Conservation (phyloP, 768 basidiomycete genomes). For the Suillus fuscotomentosus region DNA sequence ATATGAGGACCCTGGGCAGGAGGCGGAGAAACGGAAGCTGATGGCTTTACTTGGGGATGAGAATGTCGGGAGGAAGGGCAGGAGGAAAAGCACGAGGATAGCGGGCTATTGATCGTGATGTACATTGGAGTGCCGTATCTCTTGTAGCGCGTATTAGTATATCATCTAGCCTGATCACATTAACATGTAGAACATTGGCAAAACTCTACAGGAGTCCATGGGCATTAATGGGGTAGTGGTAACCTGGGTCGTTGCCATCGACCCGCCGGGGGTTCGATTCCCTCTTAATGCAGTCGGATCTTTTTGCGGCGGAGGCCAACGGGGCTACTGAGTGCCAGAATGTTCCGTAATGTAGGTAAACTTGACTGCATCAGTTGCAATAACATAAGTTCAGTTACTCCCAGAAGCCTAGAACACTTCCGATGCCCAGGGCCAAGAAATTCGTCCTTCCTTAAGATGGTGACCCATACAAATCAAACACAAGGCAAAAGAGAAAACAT, state of each 20-base stretch:
- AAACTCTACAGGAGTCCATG: conserved; percentile 41
- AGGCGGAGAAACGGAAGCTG: conserved; percentile 55
- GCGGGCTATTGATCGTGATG: conserved; percentile 22
- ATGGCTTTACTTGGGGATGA: conserved; percentile 49
- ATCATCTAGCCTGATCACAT: neutral
- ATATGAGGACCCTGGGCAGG: conserved; percentile 69
- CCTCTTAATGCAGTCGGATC: conserved; percentile 56
- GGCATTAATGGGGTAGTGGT: conserved; percentile 65
- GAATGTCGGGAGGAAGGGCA: conserved; percentile 12
- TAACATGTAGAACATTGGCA: neutral
- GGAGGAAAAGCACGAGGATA: conserved; percentile 18
- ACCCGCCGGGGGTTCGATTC: conserved; percentile 90
- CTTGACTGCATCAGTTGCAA: no score
- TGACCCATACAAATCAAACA: neutral
- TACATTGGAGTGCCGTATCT: neutral
- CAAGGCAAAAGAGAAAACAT: neutral
- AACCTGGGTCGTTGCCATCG: conserved; percentile 72
- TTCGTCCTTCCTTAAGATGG: neutral
- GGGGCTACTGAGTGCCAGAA: no score
- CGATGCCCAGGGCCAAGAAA: neutral
- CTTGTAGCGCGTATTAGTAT: neutral
- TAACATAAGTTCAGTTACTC: neutral
- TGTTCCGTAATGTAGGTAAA: no score
- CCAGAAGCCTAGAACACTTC: neutral
- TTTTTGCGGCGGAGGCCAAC: no score